Conservation (phyloP, 495 filamentous ascomycete species). For the Trichoderma erinaceum region DNA sequence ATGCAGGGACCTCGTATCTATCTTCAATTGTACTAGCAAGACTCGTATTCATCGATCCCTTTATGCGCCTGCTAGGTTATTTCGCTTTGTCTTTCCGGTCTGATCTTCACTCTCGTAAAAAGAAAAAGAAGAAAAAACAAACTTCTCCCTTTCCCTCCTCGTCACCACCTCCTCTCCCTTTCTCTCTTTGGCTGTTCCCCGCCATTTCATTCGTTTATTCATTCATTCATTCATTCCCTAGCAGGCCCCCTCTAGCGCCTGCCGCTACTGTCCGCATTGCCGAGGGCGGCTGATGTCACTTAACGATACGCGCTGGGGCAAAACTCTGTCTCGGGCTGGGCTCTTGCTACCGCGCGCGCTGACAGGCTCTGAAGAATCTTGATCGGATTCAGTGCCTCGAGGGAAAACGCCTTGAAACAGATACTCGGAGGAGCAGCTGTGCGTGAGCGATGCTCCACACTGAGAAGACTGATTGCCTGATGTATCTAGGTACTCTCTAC, state of each 20-base stretch:
- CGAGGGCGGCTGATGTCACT: conserved; percentile 5
- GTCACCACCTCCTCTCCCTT: not conserved
- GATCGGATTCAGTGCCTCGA: not conserved
- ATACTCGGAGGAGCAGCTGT: not conserved
- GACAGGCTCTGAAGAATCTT: not conserved
- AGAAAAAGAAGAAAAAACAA: no score
- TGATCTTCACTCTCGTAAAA: no score
- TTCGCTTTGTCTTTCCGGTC: no score
- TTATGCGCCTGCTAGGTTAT: no score
- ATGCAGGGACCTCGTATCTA: no score
- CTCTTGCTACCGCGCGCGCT: not conserved
- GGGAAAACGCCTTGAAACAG: not conserved
- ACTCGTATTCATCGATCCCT: no score
- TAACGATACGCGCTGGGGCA: not conserved
- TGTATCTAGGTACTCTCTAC: not conserved
- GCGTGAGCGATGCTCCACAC: not conserved
- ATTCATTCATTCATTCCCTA: not conserved
- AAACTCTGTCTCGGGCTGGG: not conserved
- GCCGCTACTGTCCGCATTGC: not conserved
- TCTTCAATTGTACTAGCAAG: no score
- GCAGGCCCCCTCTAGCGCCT: not conserved
- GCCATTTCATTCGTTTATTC: not conserved
- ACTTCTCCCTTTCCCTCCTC: not conserved
- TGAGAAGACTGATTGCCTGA: not conserved
- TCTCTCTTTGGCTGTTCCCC: not conserved